Evolutionary conservation across 2,329 filamentous ascomycete genomes (phyloP), one percentile per base, ranked within the genome.

Genomic region (Hypomyces rosellus): DNA sequence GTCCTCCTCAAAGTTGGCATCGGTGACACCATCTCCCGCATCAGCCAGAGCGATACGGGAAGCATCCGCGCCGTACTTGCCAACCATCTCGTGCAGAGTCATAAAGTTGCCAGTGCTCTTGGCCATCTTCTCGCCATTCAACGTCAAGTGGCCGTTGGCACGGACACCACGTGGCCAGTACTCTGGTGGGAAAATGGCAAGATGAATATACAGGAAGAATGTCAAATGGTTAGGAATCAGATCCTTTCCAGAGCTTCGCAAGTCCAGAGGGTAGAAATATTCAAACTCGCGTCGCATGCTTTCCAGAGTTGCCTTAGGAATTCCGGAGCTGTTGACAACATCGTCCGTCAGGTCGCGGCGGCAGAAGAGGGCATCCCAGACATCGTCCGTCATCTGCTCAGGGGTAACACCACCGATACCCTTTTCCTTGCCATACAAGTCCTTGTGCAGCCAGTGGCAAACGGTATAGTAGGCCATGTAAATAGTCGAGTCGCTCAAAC

Each of bases 101-200:
- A 99, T 78, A 76, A 99, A 99, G 74, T 97, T 99, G 55, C 93
- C 93, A 0, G 91, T 96, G 48, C 86, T 92, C 76, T 99, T 99
- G 67, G 84, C 87, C 93, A 99, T 99, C 80, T 99, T 99, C 67
- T 96, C 89, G 45, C 92, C 92, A 67, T 99, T 99, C 57, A 99
- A 77, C 69, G 95, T 82, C 62, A 97, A 73, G 71, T 97, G 92
- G 1, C 93, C 93, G 65, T 99, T 99, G 55, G 88, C 85, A 57
- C 93, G 86, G 58, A 97, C 79, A 55, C 84, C 84, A 46, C 80
- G 80, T 11, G 93, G 93, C 90, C 92, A 96, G 75, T 90, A 95
- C 67, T 92, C 82, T 52, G 81, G 80, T 12, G 84, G 81, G 77
- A 96, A 97, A 40, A 99, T 78, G 11, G 93, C 93, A 57, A 93